Base-by-base conservation (phyloP, 2,329 filamentous ascomycete genomes). In the Helotiales sp. region DNA sequence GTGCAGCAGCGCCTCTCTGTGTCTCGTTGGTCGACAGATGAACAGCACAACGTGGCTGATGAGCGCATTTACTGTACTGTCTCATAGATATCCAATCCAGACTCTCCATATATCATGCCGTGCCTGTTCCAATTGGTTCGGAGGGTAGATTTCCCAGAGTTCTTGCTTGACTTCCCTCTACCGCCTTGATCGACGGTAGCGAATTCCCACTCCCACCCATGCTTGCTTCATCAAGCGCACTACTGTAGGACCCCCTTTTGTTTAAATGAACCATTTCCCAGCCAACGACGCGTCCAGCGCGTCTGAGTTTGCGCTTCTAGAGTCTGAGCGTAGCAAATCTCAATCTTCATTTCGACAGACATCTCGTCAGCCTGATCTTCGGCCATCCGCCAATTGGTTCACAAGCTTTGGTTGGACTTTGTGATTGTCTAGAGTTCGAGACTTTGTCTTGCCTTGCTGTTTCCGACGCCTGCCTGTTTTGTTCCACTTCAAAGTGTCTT, bases 201-300 rank as follows among this genome's bases (percentile, higher is more conserved):
- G 49, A 52, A 52, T 52, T 17, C 49, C n/a, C 49, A 28, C 24
- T n/a, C n/a, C n/a, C n/a, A n/a, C n/a, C n/a, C n/a, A n/a, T n/a
- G 13, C 47, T 17, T 50, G 4, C 4, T 47, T 47, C 37, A 45
- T 17, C 20, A 52, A 52, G 49, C 49, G 49, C 49, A 30, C 49
- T 17, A 17, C 17, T 40, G n/a, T 8, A 24, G 17, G 3, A 8
- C 49, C 49, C 49, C 26, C 11, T 52, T n/a, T 52, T 28, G 49
- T 52, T 52, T 30, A 52, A 52, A 52, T 52, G 49, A 52, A 30
- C 49, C 26, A 52, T 30, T 52, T 30, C 49, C 49, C 26, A 52
- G 49, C 49, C 49, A 52, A 30, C 49, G 49, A 52, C 49, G 26
- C 22, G 47, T 52, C 24, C 49, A 52, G 26, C 49, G 49, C 24